Evolutionary conservation across 768 basidiomycete species (phyloP).

Genomic region (Termitomyces sp.): DNA sequence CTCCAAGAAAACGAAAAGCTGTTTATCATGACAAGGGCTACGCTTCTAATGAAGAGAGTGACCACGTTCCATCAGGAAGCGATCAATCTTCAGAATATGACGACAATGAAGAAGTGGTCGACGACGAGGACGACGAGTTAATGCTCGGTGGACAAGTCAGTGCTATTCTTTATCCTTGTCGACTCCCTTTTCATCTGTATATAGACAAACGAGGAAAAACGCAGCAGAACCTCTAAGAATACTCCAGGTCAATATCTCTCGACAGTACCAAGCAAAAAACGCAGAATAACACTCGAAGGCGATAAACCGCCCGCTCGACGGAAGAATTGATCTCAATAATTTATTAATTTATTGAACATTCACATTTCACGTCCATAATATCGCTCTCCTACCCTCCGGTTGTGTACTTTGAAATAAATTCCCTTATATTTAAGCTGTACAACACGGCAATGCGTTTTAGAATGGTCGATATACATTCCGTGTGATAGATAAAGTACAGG

Average conservation of each 20-base stretch:
- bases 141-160: slow-evolving; percentile 58
- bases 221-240: slow-evolving; percentile 10
- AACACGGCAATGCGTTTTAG: slow-evolving; percentile 8
- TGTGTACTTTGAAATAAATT: slow-evolving; percentile 5
- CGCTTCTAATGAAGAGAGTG: slow-evolving; percentile 6
- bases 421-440: slow-evolving; percentile 3
- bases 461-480: slow-evolving; percentile 7
- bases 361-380: not conserved
- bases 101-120: slow-evolving; percentile 30
- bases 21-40: slow-evolving; percentile 2
- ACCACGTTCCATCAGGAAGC: not conserved
- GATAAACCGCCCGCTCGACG: slow-evolving; percentile 9
- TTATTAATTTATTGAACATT: too few relatives aligned
- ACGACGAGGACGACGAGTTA: slow-evolving; percentile 56
- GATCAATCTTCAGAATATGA: slow-evolving; percentile 20
- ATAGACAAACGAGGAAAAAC: slow-evolving; percentile 31
- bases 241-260: slow-evolving; percentile 7
- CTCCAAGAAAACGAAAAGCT: slow-evolving; percentile 10
- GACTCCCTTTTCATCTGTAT: not conserved
- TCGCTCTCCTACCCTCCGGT: not conserved
- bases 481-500: slow-evolving; percentile 10
- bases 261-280: slow-evolving; percentile 32
- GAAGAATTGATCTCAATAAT: slow-evolving; percentile 1
- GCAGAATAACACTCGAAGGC: slow-evolving; percentile 20
- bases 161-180: not conserved